These are phyloP conservation scores for Tolypocladium amazonense DNA, from an alignment of 2,329 filamentous ascomycete species.

Conservation along the genomic window DNA sequence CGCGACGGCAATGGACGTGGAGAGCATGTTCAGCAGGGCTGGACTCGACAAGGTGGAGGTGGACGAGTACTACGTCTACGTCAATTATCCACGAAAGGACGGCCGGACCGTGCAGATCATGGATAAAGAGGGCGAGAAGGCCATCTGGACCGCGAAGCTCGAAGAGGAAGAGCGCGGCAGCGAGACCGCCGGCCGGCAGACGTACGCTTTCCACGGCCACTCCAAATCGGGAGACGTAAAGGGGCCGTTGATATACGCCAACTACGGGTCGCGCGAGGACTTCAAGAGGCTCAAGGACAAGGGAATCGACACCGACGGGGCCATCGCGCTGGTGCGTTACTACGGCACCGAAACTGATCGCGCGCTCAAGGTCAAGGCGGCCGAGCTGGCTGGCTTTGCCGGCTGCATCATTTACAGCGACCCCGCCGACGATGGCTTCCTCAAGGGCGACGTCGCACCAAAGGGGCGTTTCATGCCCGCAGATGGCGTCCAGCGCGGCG, in stretches of 20 bases:
- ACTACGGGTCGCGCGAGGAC: constrained; percentile 79
- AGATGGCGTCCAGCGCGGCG: constrained; percentile 73
- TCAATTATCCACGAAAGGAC: constrained; percentile 76
- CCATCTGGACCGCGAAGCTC: constrained; percentile 67
- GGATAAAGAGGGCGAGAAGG: constrained; percentile 48
- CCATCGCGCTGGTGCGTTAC: constrained; percentile 76
- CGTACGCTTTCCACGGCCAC: constrained; percentile 75
- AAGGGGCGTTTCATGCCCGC: constrained; percentile 69
- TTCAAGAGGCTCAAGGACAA: constrained; percentile 62
- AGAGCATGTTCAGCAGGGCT: constrained; percentile 62
- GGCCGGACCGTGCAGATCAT: constrained; percentile 77
- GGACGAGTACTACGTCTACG: constrained; percentile 77
- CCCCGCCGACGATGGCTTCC: constrained; percentile 73
- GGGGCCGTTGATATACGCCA: constrained; percentile 82
- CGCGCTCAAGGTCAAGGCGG: constrained; percentile 79
- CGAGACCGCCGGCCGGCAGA: constrained; percentile 55
- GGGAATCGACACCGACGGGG: constrained; percentile 63
- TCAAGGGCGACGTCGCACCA: constrained; percentile 61
- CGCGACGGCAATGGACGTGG: constrained; percentile 73
- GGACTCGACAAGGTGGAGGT: constrained; percentile 65
- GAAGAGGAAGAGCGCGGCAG: constrained; percentile 66
- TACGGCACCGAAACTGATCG: constrained; percentile 63
- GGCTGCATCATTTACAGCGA: constrained; percentile 93
- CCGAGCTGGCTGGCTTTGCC: constrained; percentile 73
- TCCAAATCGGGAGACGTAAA: constrained; percentile 79